Evolutionary conservation across 1,139 yeast species (phyloP), one percentile per base, ranked within the genome.

Genomic region (Suhomyces anneliseae): DNA sequence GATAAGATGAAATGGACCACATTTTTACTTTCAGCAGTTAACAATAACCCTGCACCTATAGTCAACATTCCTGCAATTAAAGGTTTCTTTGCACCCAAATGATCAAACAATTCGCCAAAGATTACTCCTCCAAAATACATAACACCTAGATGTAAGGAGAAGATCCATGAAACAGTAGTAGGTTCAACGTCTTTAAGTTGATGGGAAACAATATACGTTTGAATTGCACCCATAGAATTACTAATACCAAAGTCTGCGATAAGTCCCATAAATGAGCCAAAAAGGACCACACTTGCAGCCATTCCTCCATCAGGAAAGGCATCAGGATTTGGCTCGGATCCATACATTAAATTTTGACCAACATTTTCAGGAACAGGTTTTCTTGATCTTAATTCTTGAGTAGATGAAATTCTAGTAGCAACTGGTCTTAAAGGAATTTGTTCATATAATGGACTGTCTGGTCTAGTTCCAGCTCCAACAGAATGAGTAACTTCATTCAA

Each of bases 231-330:
- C 34, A 78, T 65, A 7, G 84, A 63, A 54, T 83, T 83, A 50
- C 79, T 72, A 34, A 84, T 61, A 2, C 90, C 90, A 60, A 85
- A 83, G n/a, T 77, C 76, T n/a, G 80, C 77, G 12, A 79, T 66
- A 38, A 81, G 66, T 1, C 87, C 83, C 45, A 81, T 64, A 63
- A 82, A 82, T 1, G 86, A 76, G 2, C 90, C 90, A 7, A 82
- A 62, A 1, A 85, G 81, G 0, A 81, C 86, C 7, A 72, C 50
- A 75, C 85, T 79, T 1, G 87, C 87, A 39, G 64, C 55, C 40
- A 59, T 46, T 0, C 87, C 89, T 2, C 89, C 88, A 49, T 85
- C 88, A 0, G 93, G 93, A 56, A 78, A 78, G 27, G 61, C 61
- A 35, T 55, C 54, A 2, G 66, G 63, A 43, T 67, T 54, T 7